Evolutionary conservation across 768 basidiomycete species (phyloP).

Genomic region (Serendipita sp.): DNA sequence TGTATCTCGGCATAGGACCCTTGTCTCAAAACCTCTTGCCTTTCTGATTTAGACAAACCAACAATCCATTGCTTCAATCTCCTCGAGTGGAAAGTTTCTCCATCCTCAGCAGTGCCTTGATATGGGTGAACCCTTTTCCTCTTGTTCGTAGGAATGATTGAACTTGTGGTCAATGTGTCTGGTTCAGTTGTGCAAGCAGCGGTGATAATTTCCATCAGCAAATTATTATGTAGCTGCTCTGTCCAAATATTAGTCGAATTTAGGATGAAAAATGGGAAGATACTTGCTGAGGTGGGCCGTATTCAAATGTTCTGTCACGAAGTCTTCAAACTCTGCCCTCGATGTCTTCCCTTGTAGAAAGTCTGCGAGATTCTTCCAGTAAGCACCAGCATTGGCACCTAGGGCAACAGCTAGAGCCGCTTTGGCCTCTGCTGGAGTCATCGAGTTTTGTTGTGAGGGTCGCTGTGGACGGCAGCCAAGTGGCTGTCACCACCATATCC

Average conservation of each 20-base stretch:
- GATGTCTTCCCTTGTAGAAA: slow-evolving; percentile 57
- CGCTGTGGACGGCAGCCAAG: not conserved
- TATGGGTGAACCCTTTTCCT: slow-evolving; percentile 53
- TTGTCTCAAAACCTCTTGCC: slow-evolving; percentile 16
- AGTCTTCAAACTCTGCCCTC: slow-evolving; percentile 60
- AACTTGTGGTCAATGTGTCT: not conserved
- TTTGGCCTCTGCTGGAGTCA: slow-evolving; percentile 29
- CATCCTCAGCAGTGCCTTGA: slow-evolving; percentile 43
- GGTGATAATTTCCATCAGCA: slow-evolving; percentile 71
- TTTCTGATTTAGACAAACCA: slow-evolving; percentile 53
- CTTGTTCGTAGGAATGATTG: slow-evolving; percentile 25
- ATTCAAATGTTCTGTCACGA: slow-evolving; percentile 44
- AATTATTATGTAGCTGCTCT: slow-evolving; percentile 72
- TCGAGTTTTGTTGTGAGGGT: not conserved
- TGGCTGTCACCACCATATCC: too few species aligned
- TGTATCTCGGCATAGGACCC: not conserved
- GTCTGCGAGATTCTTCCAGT: slow-evolving; percentile 47
- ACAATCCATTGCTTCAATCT: slow-evolving; percentile 63
- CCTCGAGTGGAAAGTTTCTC: slow-evolving; percentile 39
- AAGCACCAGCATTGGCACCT: slow-evolving; percentile 40
- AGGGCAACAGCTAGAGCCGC: slow-evolving; percentile 45
- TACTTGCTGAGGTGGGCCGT: slow-evolving; percentile 35
- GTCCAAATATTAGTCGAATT: slow-evolving; percentile 8
- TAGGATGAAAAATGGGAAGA: not conserved
- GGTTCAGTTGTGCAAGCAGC: slow-evolving; percentile 55